Conservation (phyloP, 331 rosid genomes). For the Phaseolus coccineus region DNA sequence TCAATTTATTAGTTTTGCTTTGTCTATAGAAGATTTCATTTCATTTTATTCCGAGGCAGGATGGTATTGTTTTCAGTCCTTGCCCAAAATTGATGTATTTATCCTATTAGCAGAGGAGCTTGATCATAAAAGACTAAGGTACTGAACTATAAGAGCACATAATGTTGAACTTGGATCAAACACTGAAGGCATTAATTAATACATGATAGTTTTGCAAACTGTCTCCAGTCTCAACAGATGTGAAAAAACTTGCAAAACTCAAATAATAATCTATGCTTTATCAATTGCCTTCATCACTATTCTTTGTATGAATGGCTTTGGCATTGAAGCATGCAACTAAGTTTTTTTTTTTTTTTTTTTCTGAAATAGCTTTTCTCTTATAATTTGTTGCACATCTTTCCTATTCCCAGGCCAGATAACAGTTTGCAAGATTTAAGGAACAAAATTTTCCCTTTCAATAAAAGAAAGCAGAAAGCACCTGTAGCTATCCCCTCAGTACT, state of each 20-base stretch:
- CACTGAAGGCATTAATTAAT: background rate
- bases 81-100: background rate
- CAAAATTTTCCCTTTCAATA: slow-evolving; percentile 62
- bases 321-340: slow-evolving; percentile 7
- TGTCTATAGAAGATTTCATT: background rate
- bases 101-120: background rate
- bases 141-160: background rate
- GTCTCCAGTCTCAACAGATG: background rate
- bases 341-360: background rate
- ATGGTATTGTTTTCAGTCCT: background rate
- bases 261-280: background rate
- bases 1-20: background rate
- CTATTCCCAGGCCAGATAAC: slow-evolving; percentile 70
- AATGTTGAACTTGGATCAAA: slow-evolving; percentile 3
- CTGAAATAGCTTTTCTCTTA: slow-evolving; percentile 6
- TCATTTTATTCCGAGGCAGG: background rate
- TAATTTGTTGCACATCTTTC: slow-evolving; percentile 24
- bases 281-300: background rate
- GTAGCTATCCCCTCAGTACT: slow-evolving; percentile 48
- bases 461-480: slow-evolving; percentile 59
- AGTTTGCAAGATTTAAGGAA: slow-evolving; percentile 70
- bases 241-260: background rate
- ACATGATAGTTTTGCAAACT: slow-evolving; percentile 23
- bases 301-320: background rate
- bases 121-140: background rate